These are phyloP conservation scores for Jatropha multifida DNA, from an alignment of 441 rosid genomes.

Conservation along the genomic window DNA sequence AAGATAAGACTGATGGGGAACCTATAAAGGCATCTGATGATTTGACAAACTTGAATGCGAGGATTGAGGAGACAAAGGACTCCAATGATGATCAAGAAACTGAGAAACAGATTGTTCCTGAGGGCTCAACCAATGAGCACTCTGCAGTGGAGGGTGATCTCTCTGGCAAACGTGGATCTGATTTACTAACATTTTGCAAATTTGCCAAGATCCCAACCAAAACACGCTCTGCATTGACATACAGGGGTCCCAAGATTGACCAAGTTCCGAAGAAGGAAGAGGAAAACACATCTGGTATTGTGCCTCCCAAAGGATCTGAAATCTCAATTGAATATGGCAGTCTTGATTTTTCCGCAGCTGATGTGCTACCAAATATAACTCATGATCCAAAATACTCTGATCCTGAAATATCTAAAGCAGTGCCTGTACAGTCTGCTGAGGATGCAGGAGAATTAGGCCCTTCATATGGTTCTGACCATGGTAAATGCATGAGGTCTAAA, in stretches of 20 bases:
- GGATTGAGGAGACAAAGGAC: constrained; percentile 48
- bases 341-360: constrained; percentile 29
- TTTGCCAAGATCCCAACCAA: constrained; percentile 83
- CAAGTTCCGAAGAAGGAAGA: constrained; percentile 39
- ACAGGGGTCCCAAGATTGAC: constrained; percentile 44
- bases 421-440: constrained; percentile 32
- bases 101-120: constrained; percentile 41
- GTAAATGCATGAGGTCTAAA: constrained; percentile 54
- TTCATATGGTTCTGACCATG: constrained; percentile 37
- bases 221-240: constrained; percentile 71
- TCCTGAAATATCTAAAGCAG: constrained; percentile 37
- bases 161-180: constrained; percentile 44
- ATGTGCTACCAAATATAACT: constrained; percentile 31
- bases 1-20: constrained; percentile 50
- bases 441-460: constrained; percentile 37
- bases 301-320: constrained; percentile 34
- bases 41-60: constrained; percentile 29
- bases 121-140: constrained; percentile 36
- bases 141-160: constrained; percentile 36
- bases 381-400: constrained; percentile 32
- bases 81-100: constrained; percentile 29
- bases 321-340: constrained; percentile 34
- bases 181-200: constrained; percentile 68
- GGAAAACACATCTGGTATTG: constrained; percentile 40
- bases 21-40: constrained; percentile 45